Conservation (phyloP, 495 filamentous ascomycete genomes). For the Poronia punctata region DNA sequence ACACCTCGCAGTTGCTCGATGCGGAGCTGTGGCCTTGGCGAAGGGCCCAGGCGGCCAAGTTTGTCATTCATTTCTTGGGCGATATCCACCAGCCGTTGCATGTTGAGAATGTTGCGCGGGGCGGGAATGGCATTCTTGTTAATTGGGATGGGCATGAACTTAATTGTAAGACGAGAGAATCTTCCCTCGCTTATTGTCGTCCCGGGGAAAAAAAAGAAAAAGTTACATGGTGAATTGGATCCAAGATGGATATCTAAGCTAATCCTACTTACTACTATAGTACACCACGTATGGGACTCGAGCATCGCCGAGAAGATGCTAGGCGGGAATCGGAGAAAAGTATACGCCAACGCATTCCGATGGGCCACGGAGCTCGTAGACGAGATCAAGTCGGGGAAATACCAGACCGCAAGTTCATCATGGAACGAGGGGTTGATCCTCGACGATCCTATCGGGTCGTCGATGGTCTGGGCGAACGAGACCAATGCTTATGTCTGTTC, state of each 20-base stretch:
- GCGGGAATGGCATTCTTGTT: slow-evolving; percentile 56
- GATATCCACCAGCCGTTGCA: slow-evolving; percentile 64
- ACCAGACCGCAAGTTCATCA: slow-evolving; percentile 21
- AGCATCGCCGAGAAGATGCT: slow-evolving; percentile 54
- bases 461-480: slow-evolving; percentile 56
- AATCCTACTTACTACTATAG: not conserved
- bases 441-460: slow-evolving; percentile 38
- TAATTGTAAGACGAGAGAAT: slow-evolving; percentile 32
- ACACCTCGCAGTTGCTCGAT: slow-evolving; percentile 46
- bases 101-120: slow-evolving; percentile 49
- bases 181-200: not conserved
- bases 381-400: slow-evolving; percentile 49
- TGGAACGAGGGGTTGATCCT: slow-evolving; percentile 50
- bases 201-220: not conserved
- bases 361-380: slow-evolving; percentile 47
- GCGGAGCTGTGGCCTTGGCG: slow-evolving; percentile 28
- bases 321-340: slow-evolving; percentile 36
- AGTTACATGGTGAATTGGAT: too few species aligned
- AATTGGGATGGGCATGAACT: slow-evolving; percentile 40
- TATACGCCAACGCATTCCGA: slow-evolving; percentile 36
- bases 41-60: slow-evolving; percentile 49
- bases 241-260: not conserved
- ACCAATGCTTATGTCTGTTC: slow-evolving; percentile 55
- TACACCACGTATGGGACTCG: slow-evolving; percentile 60
- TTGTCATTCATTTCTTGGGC: slow-evolving; percentile 58